phyloP scores from a whole-genome alignment of 768 basidiomycete genomes.

The Amanita jacksonii region DNA sequence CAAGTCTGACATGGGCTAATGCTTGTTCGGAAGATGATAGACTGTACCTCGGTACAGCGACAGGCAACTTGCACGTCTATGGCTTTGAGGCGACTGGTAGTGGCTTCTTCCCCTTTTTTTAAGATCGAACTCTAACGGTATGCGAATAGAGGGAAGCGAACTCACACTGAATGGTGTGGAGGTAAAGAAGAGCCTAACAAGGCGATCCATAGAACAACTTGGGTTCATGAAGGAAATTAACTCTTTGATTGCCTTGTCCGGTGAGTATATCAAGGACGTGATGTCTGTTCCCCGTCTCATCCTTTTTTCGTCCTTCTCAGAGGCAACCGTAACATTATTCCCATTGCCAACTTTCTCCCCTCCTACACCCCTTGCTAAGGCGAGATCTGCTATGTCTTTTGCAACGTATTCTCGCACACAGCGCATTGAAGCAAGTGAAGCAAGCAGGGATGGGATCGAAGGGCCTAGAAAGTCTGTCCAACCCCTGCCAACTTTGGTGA shows the following conservation, averaged over 20 bases:
- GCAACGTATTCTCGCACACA: slow-evolving; percentile 58
- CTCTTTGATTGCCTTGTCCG: slow-evolving; percentile 76
- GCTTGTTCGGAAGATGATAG: slow-evolving; percentile 34
- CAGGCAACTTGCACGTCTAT: slow-evolving; percentile 48
- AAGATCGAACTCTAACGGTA: neutral
- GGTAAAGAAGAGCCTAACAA: slow-evolving; percentile 53
- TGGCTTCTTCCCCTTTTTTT: slow-evolving; percentile 14
- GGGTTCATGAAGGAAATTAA: slow-evolving; percentile 81
- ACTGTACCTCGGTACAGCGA: slow-evolving; percentile 54
- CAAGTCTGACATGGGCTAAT: neutral
- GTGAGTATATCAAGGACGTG: too few relatives aligned
- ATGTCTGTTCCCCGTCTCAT: slow-evolving; percentile 32
- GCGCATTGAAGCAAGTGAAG: slow-evolving; percentile 18
- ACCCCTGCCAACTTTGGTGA: slow-evolving; percentile 58
- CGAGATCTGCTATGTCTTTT: slow-evolving; percentile 79
- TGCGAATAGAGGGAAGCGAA: slow-evolving; percentile 23
- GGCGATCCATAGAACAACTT: slow-evolving; percentile 79
- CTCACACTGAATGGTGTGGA: slow-evolving; percentile 39
- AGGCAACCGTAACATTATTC: slow-evolving; percentile 63
- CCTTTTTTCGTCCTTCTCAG: slow-evolving; percentile 56
- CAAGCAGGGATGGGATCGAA: neutral
- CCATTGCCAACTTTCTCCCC: slow-evolving; percentile 67
- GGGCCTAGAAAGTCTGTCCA: slow-evolving; percentile 23
- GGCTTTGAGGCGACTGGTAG: slow-evolving; percentile 29
- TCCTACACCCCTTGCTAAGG: slow-evolving; percentile 61